Conservation (phyloP, 2,329 filamentous ascomycete species). For the Aspergillus caelatus region DNA sequence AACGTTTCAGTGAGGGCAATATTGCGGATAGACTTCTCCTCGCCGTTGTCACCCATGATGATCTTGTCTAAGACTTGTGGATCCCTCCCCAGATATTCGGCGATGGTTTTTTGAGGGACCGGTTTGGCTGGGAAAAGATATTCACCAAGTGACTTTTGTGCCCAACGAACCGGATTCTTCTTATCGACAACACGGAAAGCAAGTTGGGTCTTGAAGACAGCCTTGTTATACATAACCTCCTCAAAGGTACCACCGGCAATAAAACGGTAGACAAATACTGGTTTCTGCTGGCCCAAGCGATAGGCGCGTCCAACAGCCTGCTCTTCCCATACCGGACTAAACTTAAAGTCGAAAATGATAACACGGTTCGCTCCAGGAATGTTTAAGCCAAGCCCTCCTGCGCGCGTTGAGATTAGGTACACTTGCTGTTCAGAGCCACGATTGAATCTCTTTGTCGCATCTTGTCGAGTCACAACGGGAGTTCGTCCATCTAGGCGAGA, state of each 20-base stretch:
- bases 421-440: slow-evolving; percentile 53
- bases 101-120: slow-evolving; percentile 56
- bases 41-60: slow-evolving; percentile 25
- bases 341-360: slow-evolving; percentile 81
- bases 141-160: slow-evolving; percentile 56
- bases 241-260: slow-evolving; percentile 79
- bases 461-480: slow-evolving; percentile 60
- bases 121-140: slow-evolving; percentile 63
- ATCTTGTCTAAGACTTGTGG: slow-evolving; percentile 61
- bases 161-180: slow-evolving; percentile 71
- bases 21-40: slow-evolving; percentile 31
- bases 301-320: slow-evolving; percentile 87
- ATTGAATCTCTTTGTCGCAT: slow-evolving; percentile 71
- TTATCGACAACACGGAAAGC: slow-evolving; percentile 80
- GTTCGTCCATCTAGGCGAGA: slow-evolving; percentile 72
- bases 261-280: slow-evolving; percentile 83
- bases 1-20: slow-evolving; percentile 74
- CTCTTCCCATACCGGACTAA: slow-evolving; percentile 78
- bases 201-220: slow-evolving; percentile 81
- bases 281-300: slow-evolving; percentile 78
- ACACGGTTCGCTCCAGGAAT: slow-evolving; percentile 83
- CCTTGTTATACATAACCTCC: slow-evolving; percentile 69
- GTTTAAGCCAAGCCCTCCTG: slow-evolving; percentile 82
- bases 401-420: slow-evolving; percentile 80
- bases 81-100: slow-evolving; percentile 61